phyloP scores from a whole-genome alignment of 495 filamentous ascomycete genomes.

The Penicillium cosmopolitanum region DNA sequence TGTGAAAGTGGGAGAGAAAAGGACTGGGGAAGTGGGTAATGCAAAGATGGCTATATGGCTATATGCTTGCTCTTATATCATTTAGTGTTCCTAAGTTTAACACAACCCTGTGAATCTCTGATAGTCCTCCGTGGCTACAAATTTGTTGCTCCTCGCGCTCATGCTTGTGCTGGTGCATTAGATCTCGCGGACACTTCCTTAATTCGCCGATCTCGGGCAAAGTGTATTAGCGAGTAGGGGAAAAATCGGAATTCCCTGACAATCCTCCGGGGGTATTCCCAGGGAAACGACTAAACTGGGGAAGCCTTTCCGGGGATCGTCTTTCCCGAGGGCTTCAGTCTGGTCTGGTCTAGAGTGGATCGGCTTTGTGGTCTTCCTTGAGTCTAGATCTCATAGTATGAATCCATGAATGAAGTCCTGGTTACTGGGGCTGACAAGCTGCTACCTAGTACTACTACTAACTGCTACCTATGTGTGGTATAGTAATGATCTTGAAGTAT shows the following conservation, averaged over 20 bases:
- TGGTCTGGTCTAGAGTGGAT: not conserved
- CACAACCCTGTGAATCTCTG: not conserved
- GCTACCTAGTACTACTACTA: too few species aligned
- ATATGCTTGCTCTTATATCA: not conserved
- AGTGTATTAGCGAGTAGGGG: not conserved
- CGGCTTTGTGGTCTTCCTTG: not conserved
- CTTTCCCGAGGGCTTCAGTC: constrained; percentile 2
- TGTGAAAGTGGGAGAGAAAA: not conserved
- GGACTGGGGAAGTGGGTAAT: not conserved
- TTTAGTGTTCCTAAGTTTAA: not conserved
- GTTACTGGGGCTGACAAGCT: not conserved
- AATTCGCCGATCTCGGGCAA: not conserved
- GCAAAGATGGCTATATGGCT: constrained; percentile 1
- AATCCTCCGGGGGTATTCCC: not conserved
- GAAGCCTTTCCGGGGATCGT: constrained; percentile 8
- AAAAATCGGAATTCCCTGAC: not conserved
- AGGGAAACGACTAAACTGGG: not conserved
- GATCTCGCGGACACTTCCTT: not conserved
- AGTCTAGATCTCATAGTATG: not conserved
- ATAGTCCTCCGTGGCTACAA: not conserved
- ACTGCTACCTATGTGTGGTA: not conserved
- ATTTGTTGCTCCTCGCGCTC: not conserved
- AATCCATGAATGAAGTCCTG: not conserved
- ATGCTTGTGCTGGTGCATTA: not conserved
- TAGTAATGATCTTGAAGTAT: too few species aligned